phyloP scores from a whole-genome alignment of 106 monocot genomes.

The Dactylorhiza incarnata region DNA sequence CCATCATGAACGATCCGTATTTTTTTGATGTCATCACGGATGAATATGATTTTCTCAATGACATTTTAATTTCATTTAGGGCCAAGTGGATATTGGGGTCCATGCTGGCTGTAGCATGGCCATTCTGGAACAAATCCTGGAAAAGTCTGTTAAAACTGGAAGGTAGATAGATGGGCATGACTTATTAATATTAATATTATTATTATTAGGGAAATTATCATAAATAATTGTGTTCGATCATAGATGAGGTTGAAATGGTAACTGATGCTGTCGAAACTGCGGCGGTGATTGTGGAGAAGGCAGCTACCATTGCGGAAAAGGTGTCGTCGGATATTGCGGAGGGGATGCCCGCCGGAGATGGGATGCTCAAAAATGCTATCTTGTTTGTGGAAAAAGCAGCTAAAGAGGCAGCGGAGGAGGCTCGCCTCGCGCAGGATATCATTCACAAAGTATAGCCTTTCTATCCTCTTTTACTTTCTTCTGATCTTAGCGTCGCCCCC shows the following conservation, averaged over 20 bases:
- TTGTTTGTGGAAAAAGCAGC: constrained; percentile 28
- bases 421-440: constrained; percentile 33
- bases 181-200: no score
- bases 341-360: constrained; percentile 24
- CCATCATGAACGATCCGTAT: no score
- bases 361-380: constrained; percentile 24
- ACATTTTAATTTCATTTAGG: constrained; percentile 18
- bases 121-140: constrained; percentile 37
- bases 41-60: background rate
- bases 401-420: constrained; percentile 33
- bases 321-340: constrained; percentile 39
- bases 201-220: background rate
- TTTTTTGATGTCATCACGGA: background rate
- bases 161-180: constrained; percentile 17
- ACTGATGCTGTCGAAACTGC: constrained; percentile 23
- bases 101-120: constrained; percentile 16
- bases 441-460: constrained; percentile 38
- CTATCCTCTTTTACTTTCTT: no score
- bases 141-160: constrained; percentile 28
- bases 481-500: no score
- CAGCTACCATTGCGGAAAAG: constrained; percentile 35
- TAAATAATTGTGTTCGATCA: background rate
- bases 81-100: constrained; percentile 33
- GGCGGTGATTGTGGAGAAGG: constrained; percentile 38
- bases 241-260: constrained; percentile 40